Evolutionary conservation across 306 rosid genomes (phyloP).

Genomic region (Vicia faba): DNA sequence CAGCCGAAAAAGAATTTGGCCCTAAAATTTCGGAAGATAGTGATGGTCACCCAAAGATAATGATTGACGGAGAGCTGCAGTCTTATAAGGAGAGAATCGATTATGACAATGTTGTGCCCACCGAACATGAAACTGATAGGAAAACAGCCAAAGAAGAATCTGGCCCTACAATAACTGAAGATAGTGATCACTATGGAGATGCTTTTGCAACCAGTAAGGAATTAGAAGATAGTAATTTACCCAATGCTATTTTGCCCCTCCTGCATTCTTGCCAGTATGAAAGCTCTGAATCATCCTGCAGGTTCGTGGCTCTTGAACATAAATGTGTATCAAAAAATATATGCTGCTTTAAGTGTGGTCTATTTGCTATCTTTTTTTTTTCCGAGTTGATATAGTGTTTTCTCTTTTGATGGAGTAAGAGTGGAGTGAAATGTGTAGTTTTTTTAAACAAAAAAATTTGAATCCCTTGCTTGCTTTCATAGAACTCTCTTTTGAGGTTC

Average conservation of each 20-base stretch:
- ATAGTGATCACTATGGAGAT: constrained; percentile 56
- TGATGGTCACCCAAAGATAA: constrained; percentile 47
- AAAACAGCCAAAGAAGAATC: constrained; percentile 50
- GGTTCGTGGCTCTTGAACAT: constrained; percentile 53
- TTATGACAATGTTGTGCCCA: constrained; percentile 40
- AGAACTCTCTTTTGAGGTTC: too few relatives aligned
- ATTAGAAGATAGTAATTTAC: constrained; percentile 63
- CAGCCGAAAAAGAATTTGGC: constrained; percentile 47
- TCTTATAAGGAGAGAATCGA: constrained; percentile 33
- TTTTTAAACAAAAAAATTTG: too few relatives aligned
- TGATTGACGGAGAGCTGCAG: constrained; percentile 46
- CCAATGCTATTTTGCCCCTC: constrained; percentile 79
- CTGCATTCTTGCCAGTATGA: constrained; percentile 83
- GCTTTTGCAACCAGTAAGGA: constrained; percentile 58
- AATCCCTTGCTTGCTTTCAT: too few relatives aligned
- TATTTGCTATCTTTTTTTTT: too few relatives aligned
- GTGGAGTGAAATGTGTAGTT: too few relatives aligned
- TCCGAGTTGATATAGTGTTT: too few relatives aligned
- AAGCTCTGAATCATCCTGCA: constrained; percentile 97
- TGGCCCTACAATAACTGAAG: constrained; percentile 44
- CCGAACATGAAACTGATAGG: constrained; percentile 49
- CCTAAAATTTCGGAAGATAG: constrained; percentile 44
- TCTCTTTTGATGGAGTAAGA: too few relatives aligned
- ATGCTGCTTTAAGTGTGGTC: too few relatives aligned
- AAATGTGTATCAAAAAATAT: too few relatives aligned